These are phyloP conservation scores for Conticribra guillardii DNA, from an alignment of 108 stramenopile genomes.

Conservation along the genomic window DNA sequence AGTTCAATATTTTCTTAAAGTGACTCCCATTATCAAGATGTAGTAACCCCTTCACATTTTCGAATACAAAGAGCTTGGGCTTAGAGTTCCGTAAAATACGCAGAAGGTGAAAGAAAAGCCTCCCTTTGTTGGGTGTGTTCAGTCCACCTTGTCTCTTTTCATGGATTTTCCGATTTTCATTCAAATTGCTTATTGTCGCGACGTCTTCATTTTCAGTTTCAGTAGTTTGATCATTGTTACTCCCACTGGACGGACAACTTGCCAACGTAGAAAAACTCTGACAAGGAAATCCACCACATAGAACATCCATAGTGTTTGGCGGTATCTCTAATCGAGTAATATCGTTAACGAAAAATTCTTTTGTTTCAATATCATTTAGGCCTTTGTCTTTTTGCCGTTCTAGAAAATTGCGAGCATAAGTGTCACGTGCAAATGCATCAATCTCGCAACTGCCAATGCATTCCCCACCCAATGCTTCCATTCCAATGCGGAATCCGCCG, in stretches of 20 bases:
- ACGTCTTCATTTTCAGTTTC: too few species aligned
- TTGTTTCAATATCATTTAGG: background rate
- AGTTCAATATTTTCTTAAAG: slow-evolving; percentile 18
- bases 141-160: slow-evolving; percentile 13
- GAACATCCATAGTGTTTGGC: slow-evolving; percentile 12
- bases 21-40: slow-evolving; percentile 15
- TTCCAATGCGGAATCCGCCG: slow-evolving; percentile 39
- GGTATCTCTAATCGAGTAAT: slow-evolving; percentile 24
- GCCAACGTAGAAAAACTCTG: slow-evolving; percentile 38
- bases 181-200: background rate
- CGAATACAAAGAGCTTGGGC: slow-evolving; percentile 28
- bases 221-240: too few species aligned
- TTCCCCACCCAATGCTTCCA: slow-evolving; percentile 26
- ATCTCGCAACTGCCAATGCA: slow-evolving; percentile 34
- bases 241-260: slow-evolving; percentile 20
- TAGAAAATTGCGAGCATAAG: slow-evolving; percentile 29
- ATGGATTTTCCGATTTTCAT: too few species aligned
- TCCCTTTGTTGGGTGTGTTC: slow-evolving; percentile 6
- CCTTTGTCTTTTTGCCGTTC: background rate
- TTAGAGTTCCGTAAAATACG: slow-evolving; percentile 15
- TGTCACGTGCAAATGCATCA: slow-evolving; percentile 20
- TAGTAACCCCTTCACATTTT: slow-evolving; percentile 34
- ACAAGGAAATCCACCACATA: slow-evolving; percentile 39
- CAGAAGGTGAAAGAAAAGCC: slow-evolving; percentile 22
- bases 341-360: slow-evolving; percentile 23